phyloP scores from a whole-genome alignment of 164 flowering plant genomes.

The Vitis labrusca region DNA sequence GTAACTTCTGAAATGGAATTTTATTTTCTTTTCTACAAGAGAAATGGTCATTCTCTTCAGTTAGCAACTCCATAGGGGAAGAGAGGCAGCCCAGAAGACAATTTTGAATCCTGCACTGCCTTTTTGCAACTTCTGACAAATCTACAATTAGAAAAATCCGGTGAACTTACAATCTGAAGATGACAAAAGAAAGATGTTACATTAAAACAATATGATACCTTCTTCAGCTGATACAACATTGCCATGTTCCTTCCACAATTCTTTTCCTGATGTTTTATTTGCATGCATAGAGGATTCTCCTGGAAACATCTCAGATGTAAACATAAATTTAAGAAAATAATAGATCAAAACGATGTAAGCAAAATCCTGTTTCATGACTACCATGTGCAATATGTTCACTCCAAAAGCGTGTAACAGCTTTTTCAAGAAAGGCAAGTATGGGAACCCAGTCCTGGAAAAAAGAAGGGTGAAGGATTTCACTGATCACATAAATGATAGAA shows the following conservation, averaged over 20 bases:
- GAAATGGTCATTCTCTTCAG: conserved; percentile 17
- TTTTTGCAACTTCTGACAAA: conserved; percentile 20
- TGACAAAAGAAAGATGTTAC: neutral
- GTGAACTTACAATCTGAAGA: neutral
- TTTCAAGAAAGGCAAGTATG: conserved; percentile 59
- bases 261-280: conserved; percentile 19
- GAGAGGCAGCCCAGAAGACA: conserved; percentile 7
- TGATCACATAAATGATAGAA: neutral
- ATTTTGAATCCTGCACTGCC: conserved; percentile 24
- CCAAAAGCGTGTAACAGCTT: conserved; percentile 55
- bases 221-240: conserved; percentile 11
- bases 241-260: conserved; percentile 23
- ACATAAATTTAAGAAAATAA: neutral
- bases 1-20: conserved; percentile 11
- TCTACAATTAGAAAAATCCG: conserved; percentile 25
- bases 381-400: conserved; percentile 37
- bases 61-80: conserved; percentile 16
- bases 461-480: conserved; percentile 2
- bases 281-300: conserved; percentile 14
- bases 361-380: conserved; percentile 16
- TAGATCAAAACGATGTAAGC: neutral
- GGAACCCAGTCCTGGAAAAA: conserved; percentile 73
- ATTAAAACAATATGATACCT: conserved; percentile 19
- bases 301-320: conserved; percentile 15
- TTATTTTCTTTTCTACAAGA: conserved; percentile 12